Conservation (phyloP, 2,329 filamentous ascomycete species). For the Aurifilum marmelostoma region DNA sequence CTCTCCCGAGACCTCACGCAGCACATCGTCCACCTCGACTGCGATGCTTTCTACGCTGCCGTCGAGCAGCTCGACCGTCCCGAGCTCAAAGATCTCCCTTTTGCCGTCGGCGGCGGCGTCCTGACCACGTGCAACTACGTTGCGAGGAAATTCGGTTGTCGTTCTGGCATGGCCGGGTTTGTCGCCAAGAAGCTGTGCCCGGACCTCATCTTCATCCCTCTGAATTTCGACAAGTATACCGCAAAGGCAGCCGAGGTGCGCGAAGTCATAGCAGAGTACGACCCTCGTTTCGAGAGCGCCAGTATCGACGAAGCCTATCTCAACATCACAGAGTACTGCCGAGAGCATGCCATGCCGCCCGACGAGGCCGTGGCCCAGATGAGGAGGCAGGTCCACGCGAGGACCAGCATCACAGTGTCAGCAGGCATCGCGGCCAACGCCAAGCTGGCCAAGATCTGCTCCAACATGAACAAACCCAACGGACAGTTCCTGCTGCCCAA, state of each 20-base stretch:
- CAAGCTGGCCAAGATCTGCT: slow-evolving; percentile 92
- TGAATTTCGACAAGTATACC: slow-evolving; percentile 89
- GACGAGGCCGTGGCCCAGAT: slow-evolving; percentile 78
- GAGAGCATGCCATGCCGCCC: slow-evolving; percentile 66
- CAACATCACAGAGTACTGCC: slow-evolving; percentile 88
- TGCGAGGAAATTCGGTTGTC: slow-evolving; percentile 85
- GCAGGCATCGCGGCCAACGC: slow-evolving; percentile 94
- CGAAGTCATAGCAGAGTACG: slow-evolving; percentile 81
- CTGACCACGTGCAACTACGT: slow-evolving; percentile 80
- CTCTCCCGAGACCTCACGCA: slow-evolving; percentile 79
- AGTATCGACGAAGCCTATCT: slow-evolving; percentile 97
- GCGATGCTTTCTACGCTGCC: slow-evolving; percentile 96
- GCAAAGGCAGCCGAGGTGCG: slow-evolving; percentile 89
- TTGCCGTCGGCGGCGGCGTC: slow-evolving; percentile 79
- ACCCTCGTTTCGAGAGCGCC: slow-evolving; percentile 87
- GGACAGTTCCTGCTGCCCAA: slow-evolving; percentile 80
- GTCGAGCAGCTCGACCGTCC: slow-evolving; percentile 86
- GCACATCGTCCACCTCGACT: slow-evolving; percentile 88
- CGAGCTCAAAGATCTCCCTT: slow-evolving; percentile 82
- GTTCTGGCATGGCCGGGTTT: slow-evolving; percentile 94
- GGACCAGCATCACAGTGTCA: slow-evolving; percentile 83
- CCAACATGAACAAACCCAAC: slow-evolving; percentile 95
- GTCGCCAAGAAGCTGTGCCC: slow-evolving; percentile 95
- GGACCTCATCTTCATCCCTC: slow-evolving; percentile 76
- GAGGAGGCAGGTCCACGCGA: slow-evolving; percentile 74